Evolutionary conservation across 2,329 filamentous ascomycete genomes (phyloP).

Genomic region (Myrmaecium sp.): DNA sequence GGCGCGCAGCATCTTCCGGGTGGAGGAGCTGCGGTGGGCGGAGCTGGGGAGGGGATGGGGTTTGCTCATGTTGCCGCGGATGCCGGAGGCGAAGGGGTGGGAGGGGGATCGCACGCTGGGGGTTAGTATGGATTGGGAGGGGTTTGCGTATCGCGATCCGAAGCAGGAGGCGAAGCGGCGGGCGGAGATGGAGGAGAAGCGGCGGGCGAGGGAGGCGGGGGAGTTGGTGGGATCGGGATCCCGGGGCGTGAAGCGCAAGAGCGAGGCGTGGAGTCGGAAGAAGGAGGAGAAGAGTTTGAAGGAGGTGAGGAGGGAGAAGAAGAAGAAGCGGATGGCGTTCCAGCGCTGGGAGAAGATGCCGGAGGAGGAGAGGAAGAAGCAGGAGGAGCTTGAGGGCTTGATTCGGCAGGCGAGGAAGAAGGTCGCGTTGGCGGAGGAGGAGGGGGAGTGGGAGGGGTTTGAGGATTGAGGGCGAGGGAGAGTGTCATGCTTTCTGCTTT

Average conservation of each 20-base stretch:
- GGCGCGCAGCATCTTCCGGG: slow-evolving; percentile 77
- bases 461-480: no score
- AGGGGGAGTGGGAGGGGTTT: slow-evolving; percentile 15
- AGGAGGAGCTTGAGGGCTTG: slow-evolving; percentile 11
- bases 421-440: slow-evolving; percentile 9
- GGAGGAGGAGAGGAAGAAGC: slow-evolving; percentile 17
- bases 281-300: slow-evolving; percentile 9
- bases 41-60: slow-evolving; percentile 74
- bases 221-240: no score
- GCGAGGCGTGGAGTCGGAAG: slow-evolving; percentile 5
- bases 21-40: slow-evolving; percentile 68
- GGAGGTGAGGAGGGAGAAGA: slow-evolving; percentile 21
- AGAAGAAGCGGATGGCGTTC: slow-evolving; percentile 12
- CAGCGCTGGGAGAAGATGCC: slow-evolving; percentile 18
- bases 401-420: slow-evolving; percentile 12
- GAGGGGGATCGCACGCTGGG: slow-evolving; percentile 27
- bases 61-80: slow-evolving; percentile 70
- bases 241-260: slow-evolving; percentile 3
- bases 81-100: slow-evolving; percentile 57
- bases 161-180: slow-evolving; percentile 24
- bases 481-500: no score
- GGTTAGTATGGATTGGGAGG: slow-evolving; percentile 22
- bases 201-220: slow-evolving; percentile 10
- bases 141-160: slow-evolving; percentile 28
- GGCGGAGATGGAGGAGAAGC: slow-evolving; percentile 15